Conservation (phyloP, 371 early-diverging fungal species). For the Umbelopsis sp. region DNA sequence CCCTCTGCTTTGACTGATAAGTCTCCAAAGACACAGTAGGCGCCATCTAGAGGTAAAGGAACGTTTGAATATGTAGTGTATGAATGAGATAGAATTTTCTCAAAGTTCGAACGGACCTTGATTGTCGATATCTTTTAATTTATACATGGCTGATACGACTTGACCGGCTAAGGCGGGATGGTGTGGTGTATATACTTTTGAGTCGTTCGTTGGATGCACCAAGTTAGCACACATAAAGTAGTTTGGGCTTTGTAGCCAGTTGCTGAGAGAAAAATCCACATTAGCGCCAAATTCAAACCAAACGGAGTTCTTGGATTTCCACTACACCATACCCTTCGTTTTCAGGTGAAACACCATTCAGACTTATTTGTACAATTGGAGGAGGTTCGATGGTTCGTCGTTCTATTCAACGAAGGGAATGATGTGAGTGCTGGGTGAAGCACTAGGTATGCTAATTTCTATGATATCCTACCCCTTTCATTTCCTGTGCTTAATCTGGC, state of each 20-base stretch:
- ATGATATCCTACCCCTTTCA: not conserved
- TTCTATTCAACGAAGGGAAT: not conserved
- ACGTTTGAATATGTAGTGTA: not conserved
- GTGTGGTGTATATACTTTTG: constrained; percentile 39
- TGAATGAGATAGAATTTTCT: not conserved
- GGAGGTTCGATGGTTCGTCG: constrained; percentile 15
- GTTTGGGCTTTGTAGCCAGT: constrained; percentile 61
- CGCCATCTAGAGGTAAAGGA: constrained; percentile 64
- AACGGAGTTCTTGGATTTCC: constrained; percentile 4
- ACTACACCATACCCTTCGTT: not conserved
- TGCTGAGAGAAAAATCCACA: constrained; percentile 36
- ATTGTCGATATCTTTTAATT: constrained; percentile 47
- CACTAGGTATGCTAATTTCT: not conserved
- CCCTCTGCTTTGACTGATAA: constrained; percentile 91
- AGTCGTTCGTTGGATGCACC: constrained; percentile 41
- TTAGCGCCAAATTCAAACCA: constrained; percentile 3
- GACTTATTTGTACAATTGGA: constrained; percentile 1
- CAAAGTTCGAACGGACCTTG: constrained; percentile 27
- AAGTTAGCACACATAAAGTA: constrained; percentile 53
- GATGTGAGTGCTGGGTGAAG: not conserved
- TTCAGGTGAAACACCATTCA: not conserved
- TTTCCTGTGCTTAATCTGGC: constrained; percentile 4
- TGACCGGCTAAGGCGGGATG: constrained; percentile 51
- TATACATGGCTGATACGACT: constrained; percentile 51
- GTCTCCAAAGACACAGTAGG: constrained; percentile 95